Conservation (phyloP, 2,329 filamentous ascomycete species). For the Aureobasidium sp. region DNA sequence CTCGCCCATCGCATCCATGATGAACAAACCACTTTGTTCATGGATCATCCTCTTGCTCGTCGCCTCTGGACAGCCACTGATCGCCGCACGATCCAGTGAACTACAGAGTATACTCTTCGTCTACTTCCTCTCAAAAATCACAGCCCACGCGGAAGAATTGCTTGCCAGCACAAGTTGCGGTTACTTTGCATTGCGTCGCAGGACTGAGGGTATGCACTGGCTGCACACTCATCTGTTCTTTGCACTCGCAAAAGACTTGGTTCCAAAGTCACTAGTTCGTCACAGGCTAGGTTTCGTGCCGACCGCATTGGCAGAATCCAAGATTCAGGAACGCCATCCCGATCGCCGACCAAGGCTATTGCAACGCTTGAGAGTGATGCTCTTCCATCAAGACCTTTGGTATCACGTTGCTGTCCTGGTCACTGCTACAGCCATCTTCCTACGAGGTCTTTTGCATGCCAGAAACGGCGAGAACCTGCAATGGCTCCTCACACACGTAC, state of each 20-base stretch:
- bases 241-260: neutral
- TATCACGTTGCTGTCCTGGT: constrained; percentile 38
- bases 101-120: neutral
- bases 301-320: constrained; percentile 7
- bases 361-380: constrained; percentile 28
- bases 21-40: constrained; percentile 10
- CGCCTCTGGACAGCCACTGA: neutral
- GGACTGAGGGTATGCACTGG: constrained; percentile 4
- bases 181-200: neutral
- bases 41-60: constrained; percentile 10
- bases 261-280: neutral
- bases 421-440: neutral
- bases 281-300: neutral
- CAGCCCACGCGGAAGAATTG: neutral
- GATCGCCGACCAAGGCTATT: neutral
- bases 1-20: constrained; percentile 9
- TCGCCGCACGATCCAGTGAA: neutral
- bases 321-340: constrained; percentile 6
- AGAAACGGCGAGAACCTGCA: constrained; percentile 41
- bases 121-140: neutral
- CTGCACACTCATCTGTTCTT: constrained; percentile 6
- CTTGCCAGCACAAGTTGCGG: constrained; percentile 8
- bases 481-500: constrained; percentile 32
- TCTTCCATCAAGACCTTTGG: constrained; percentile 50
- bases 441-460: constrained; percentile 47